Percentiles rank a stretch among this genome's conserved stretches.
These are phyloP conservation scores for Carex parvula DNA, from an alignment of 176 grass and related monocot species.

Conservation along the genomic window DNA sequence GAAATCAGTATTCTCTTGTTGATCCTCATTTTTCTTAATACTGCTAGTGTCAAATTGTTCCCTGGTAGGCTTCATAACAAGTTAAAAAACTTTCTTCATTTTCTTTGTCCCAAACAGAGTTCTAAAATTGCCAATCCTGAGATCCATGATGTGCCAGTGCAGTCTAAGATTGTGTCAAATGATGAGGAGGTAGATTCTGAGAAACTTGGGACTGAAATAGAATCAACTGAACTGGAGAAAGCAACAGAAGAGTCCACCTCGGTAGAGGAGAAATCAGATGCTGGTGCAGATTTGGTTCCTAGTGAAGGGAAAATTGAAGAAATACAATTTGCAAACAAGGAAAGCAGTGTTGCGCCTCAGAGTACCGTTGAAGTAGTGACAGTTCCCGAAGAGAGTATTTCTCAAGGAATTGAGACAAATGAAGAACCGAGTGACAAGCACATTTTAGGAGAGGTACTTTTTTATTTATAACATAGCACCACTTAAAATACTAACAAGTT, in stretches of 20 bases:
- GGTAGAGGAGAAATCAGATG: not conserved
- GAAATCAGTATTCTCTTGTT: not conserved
- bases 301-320: conserved; percentile 20
- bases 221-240: conserved; percentile 2
- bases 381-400: not conserved
- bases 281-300: not conserved
- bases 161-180: not conserved
- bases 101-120: not conserved
- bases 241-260: conserved; percentile 1
- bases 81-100: not conserved
- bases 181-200: conserved; percentile 17
- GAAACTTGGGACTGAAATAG: conserved; percentile 21
- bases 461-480: not conserved
- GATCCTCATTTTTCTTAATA: not conserved
- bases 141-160: not conserved
- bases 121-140: not conserved
- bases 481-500: not conserved
- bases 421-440: conserved; percentile 27
- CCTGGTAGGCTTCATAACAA: not conserved
- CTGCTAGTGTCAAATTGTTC: not conserved
- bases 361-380: not conserved
- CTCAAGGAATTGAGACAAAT: conserved; percentile 1
- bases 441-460: not conserved
- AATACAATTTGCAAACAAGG: not conserved
- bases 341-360: not conserved